Conservation (phyloP, 768 basidiomycete species). For the Amanita molliuscula region DNA sequence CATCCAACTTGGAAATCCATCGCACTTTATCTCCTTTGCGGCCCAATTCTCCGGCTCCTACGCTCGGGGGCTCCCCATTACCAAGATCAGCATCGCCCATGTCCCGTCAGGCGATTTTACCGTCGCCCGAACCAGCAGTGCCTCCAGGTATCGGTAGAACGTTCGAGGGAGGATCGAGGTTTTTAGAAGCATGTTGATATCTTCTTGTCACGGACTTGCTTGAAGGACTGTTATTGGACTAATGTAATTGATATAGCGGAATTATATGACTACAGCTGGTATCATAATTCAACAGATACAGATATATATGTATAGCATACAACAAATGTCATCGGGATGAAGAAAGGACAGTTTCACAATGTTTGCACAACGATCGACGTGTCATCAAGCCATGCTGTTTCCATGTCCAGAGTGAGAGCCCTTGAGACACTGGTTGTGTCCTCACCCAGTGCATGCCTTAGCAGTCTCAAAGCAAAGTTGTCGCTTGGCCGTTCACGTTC, state of each 20-base stretch:
- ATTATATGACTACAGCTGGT: neutral
- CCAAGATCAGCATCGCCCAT: constrained; percentile 9
- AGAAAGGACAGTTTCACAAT: constrained; percentile 22
- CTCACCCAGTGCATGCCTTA: constrained; percentile 46
- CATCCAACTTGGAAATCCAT: constrained; percentile 14
- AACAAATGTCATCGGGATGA: neutral
- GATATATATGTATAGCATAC: neutral
- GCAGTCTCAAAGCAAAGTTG: constrained; percentile 49
- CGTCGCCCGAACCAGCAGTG: constrained; percentile 7
- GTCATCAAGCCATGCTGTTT: constrained; percentile 59
- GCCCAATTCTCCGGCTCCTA: constrained; percentile 13
- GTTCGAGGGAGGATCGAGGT: constrained; percentile 36
- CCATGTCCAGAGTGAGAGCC: constrained; percentile 54
- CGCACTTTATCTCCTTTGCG: constrained; percentile 22
- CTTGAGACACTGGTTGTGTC: constrained; percentile 43
- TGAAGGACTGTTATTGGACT: neutral
- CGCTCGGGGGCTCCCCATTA: constrained; percentile 13
- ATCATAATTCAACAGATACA: neutral
- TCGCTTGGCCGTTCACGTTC: constrained; percentile 7
- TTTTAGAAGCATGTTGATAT: constrained; percentile 24
- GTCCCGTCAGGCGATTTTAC: neutral
- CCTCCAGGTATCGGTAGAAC: constrained; percentile 22
- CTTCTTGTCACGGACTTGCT: neutral
- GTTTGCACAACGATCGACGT: constrained; percentile 56
- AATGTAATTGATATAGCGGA: neutral